A percentile compares a stretch with the other conserved stretches of the same genome.
Conservation (phyloP, 306 rosid genomes). For the Quercus bicolor region DNA sequence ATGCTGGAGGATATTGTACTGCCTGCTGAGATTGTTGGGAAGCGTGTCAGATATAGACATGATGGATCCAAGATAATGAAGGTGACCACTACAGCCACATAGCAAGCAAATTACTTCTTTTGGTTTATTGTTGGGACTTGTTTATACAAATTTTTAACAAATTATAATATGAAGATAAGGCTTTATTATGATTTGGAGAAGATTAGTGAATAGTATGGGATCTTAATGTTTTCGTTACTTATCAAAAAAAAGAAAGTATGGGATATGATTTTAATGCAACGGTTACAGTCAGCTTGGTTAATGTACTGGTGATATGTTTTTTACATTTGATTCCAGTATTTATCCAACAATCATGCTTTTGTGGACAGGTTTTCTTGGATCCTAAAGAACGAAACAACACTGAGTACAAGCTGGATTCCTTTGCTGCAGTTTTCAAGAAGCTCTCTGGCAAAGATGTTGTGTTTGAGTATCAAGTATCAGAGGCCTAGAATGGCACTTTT, state of each 20-base stretch:
- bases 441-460: constrained; percentile 85
- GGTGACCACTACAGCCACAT: constrained; percentile 31
- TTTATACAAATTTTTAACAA: background rate
- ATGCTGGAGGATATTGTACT: constrained; percentile 78
- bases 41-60: constrained; percentile 60
- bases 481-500: constrained; percentile 41
- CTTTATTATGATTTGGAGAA: background rate
- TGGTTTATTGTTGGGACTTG: background rate
- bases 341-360: background rate
- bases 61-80: constrained; percentile 88
- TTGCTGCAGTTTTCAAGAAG: constrained; percentile 78
- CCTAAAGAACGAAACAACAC: constrained; percentile 85
- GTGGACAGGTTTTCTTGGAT: constrained; percentile 66
- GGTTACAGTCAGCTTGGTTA: background rate
- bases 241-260: no score
- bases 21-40: constrained; percentile 96
- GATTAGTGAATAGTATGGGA: background rate
- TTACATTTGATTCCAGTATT: background rate
- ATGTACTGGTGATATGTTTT: background rate
- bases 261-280: background rate
- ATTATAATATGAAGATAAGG: background rate
- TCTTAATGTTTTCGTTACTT: background rate
- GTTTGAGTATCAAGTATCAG: constrained; percentile 70
- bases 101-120: background rate
- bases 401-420: constrained; percentile 78